These are phyloP conservation scores for Penicillium subrubescens DNA, from an alignment of 495 filamentous ascomycete genomes.

Conservation along the genomic window DNA sequence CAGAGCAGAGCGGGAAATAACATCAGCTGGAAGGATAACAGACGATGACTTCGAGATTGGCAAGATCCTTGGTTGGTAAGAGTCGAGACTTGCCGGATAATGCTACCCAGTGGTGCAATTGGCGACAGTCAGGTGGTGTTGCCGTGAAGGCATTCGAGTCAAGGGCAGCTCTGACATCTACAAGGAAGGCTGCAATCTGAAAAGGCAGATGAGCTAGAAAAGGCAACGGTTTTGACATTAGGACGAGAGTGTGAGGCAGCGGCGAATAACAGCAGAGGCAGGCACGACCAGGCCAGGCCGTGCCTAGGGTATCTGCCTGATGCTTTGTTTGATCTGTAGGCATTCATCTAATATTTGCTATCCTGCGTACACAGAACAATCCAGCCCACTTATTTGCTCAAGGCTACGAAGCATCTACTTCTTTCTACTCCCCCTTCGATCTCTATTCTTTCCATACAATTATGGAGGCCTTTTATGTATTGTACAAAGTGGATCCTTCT, in stretches of 20 bases:
- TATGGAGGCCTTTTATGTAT: not conserved
- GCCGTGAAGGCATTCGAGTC: too few relatives aligned
- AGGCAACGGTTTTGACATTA: not conserved
- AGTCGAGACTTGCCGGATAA: not conserved
- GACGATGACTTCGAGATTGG: not conserved
- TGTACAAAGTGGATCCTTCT: slow-evolving; percentile 4
- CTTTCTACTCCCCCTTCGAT: not conserved
- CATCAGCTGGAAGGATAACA: not conserved
- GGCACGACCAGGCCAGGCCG: not conserved
- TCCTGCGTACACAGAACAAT: not conserved
- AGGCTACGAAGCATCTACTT: not conserved
- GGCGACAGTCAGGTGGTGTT: not conserved
- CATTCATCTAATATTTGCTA: not conserved
- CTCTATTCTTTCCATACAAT: not conserved
- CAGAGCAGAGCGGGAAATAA: not conserved
- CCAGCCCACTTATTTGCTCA: not conserved
- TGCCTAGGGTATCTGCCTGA: not conserved
- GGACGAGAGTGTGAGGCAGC: not conserved
- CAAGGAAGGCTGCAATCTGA: not conserved
- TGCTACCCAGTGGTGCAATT: not conserved
- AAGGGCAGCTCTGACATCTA: not conserved
- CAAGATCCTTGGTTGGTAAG: not conserved
- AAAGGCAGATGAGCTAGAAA: not conserved
- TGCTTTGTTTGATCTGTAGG: not conserved
- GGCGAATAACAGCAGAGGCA: not conserved